Conservation (phyloP, 1,284 basidiomycete species). For the Gymnopus androsaceus region DNA sequence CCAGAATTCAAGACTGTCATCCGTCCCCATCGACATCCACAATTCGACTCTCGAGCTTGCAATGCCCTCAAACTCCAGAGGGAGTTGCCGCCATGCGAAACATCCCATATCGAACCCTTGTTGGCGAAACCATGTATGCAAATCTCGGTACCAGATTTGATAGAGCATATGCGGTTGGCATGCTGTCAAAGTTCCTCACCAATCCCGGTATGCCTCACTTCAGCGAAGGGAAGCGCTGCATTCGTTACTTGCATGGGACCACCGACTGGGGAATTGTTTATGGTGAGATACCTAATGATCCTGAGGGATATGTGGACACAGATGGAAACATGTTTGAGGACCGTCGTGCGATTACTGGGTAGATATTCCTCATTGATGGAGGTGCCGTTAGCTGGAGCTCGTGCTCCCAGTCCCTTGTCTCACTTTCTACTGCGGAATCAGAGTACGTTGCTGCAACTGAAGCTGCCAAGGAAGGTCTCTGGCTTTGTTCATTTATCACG, state of each 20-base stretch:
- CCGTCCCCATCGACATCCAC: constrained; percentile 13
- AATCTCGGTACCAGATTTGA: constrained; percentile 15
- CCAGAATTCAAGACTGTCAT: constrained; percentile 11
- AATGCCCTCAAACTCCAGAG: not conserved
- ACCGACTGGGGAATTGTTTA: constrained; percentile 7
- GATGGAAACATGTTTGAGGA: constrained; percentile 6
- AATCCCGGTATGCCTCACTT: constrained; percentile 15
- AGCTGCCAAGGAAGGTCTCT: constrained; percentile 5
- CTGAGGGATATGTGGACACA: not conserved
- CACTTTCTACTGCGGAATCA: constrained; percentile 6
- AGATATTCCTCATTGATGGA: constrained; percentile 1
- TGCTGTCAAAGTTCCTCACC: constrained; percentile 11
- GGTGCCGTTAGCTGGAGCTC: constrained; percentile 3
- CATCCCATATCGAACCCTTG: constrained; percentile 8
- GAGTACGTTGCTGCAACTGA: constrained; percentile 4
- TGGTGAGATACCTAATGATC: not conserved
- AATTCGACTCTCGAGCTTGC: not conserved
- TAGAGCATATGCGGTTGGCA: not conserved
- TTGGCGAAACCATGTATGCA: constrained; percentile 23
- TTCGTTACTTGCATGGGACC: constrained; percentile 20
- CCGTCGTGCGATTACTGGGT: not conserved
- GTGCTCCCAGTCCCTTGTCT: constrained; percentile 4
- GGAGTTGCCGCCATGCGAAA: not conserved
- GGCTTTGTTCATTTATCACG: not conserved
- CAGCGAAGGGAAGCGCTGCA: constrained; percentile 12